phyloP scores from a whole-genome alignment of 805 yeast species.

The Spathaspora arborariae region DNA sequence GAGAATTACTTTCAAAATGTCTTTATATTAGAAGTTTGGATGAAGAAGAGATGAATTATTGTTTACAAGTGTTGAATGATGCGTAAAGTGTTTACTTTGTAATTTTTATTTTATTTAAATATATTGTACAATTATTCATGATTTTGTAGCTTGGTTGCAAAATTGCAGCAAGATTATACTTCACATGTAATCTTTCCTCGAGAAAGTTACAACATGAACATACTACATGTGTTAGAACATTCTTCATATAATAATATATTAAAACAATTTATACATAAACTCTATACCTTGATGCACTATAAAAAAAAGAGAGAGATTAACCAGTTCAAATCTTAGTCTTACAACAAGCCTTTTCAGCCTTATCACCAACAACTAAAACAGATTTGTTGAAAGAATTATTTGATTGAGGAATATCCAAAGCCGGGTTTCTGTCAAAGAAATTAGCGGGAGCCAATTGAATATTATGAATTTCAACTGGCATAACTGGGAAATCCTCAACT shows the following conservation, averaged over 20 bases:
- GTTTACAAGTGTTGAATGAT: slow-evolving; percentile 4
- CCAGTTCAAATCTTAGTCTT: slow-evolving; percentile 22
- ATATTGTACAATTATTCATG: neutral
- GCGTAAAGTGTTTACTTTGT: neutral
- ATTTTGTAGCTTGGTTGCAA: neutral
- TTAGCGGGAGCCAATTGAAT: slow-evolving; percentile 67
- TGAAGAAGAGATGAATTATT: slow-evolving; percentile 62
- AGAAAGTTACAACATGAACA: no score
- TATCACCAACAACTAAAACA: slow-evolving; percentile 27
- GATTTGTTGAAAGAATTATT: slow-evolving; percentile 67
- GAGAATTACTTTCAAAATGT: slow-evolving; percentile 76
- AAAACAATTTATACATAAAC: neutral
- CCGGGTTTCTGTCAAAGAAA: slow-evolving; percentile 76
- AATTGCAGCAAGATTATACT: no score
- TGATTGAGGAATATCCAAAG: slow-evolving; percentile 72
- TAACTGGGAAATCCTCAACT: slow-evolving; percentile 84
- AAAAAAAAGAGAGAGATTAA: neutral
- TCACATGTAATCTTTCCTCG: no score
- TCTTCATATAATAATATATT: neutral
- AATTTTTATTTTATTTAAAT: neutral
- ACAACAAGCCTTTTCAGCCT: slow-evolving; percentile 28
- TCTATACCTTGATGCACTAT: neutral
- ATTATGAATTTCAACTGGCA: slow-evolving; percentile 76
- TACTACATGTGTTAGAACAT: no score
- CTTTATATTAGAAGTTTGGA: slow-evolving; percentile 71